Percentiles rank a stretch among this genome's conserved stretches.
Evolutionary conservation across 352 stramenopile genomes (phyloP).

Genomic region (Globisporangium parvum): DNA sequence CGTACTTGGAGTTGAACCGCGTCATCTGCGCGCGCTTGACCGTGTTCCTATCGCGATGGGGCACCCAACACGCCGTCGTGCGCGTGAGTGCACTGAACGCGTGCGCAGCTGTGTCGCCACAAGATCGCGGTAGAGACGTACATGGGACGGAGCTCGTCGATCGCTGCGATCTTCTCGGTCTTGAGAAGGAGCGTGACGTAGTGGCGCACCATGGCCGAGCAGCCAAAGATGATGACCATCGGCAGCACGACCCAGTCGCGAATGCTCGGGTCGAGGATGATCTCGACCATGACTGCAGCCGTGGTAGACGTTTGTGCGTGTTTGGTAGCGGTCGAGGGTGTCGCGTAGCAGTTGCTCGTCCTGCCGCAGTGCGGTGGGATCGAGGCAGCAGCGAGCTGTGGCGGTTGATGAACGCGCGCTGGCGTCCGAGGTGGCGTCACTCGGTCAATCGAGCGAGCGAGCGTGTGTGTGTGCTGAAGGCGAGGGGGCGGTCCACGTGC

Average conservation of each 20-base stretch:
- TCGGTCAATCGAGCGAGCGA: too few species aligned
- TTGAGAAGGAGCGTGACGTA: constrained; percentile 84
- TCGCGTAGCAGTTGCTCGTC: too few species aligned
- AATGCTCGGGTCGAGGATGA: constrained; percentile 92
- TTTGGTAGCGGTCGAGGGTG: constrained; percentile 2
- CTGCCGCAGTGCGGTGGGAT: too few species aligned
- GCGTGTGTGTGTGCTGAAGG: too few species aligned
- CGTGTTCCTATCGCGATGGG: constrained; percentile 62
- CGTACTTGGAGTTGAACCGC: constrained; percentile 88
- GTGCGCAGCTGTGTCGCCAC: background rate
- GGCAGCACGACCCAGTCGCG: constrained; percentile 96
- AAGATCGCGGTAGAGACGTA: constrained; percentile 20
- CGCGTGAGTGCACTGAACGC: background rate
- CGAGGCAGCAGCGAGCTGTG: too few species aligned
- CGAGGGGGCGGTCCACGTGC: too few species aligned
- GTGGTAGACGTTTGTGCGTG: background rate
- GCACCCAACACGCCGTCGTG: too few species aligned
- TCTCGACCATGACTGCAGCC: constrained; percentile 77
- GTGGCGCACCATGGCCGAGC: constrained; percentile 79
- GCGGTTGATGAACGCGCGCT: too few species aligned
- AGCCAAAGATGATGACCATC: constrained; percentile 94
- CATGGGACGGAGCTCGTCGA: constrained; percentile 77
- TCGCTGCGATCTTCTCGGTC: constrained; percentile 69
- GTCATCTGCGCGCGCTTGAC: constrained; percentile 78
- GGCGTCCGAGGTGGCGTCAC: too few species aligned